Base-by-base conservation (phyloP, 108 stramenopile species). In the Skeletonema menzelii region DNA sequence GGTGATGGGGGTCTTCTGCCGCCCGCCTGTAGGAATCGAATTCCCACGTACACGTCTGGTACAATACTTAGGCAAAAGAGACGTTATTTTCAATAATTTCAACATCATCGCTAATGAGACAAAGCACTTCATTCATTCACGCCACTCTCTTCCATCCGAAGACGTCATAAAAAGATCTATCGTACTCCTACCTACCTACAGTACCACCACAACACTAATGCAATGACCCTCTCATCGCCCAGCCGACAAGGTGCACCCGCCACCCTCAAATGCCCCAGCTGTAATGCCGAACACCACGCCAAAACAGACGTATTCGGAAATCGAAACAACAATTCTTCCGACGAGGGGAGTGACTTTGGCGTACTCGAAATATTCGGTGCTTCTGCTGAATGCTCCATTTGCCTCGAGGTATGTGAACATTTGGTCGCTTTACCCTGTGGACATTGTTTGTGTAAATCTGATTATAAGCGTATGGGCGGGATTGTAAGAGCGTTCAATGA, bases 301-400 rank as follows among this genome's bases (percentile, higher is more conserved):
- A 69, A 55, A 26, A 77, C 76, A 27, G 76, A 77, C 63, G 76
- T 77, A 20, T 77, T 77, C 40, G 76, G 76, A 5, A 70, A 77
- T 46, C 61, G 37, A 3, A 27, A 40, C 34, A 26, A 59, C 22
- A 42, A 63, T 30, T 8, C 17, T 22, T 53, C 49, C 49, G 49
- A 53, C 22, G 20, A 53, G 5, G 49, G 49, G 1, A 8, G 8
- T 6, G 76, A 77, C 31, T 77, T 69, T 30, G 76, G 69, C 63
- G 76, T 63, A 14, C 69, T 68, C 8, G 69, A 70, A 28, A 17
- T 77, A 40, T 77, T 65, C 44, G 76, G 76, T 34, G 42, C 64
- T 12, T 37, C 49, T 2, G 77, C 70, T 59, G 61, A 62, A 2
- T 72, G 77, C 28, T 65, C 77, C 1, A 79, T 79, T 3, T 79